Evolutionary conservation across 257 asterid genomes (phyloP), one percentile per base, ranked within the genome.

Genomic region (Solanum raphanifolium): DNA sequence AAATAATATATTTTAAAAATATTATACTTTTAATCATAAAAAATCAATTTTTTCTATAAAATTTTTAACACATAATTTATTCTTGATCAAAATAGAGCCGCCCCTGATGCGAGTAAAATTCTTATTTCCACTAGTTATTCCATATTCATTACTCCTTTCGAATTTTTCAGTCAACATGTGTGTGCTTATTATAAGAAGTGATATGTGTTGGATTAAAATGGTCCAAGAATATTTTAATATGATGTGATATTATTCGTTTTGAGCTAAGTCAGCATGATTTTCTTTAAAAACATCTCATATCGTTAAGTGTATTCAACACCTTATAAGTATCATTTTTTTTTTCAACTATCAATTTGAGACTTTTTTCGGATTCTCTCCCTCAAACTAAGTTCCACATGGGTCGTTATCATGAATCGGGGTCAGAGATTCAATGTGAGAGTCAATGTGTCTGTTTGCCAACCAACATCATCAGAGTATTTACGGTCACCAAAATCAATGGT

Each of bases 191-290:
- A 75, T 75, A 32, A 16, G 78, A 10, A 36, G 48, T 36, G 32
- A 15, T 36, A 34, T 73, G 18, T 13, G 36, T 68, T 66, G 73
- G 73, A 15, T 25, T 66, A 66, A 12, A 66, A 66, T 66, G 73
- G 73, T 25, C 7, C 4, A 11, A 65, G 9, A 41, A 41, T 43
- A 43, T 43, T 43, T 13, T 66, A 13, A 69, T 69, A 69, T 13
- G 1, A 13, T 13, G 6, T 69, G 38, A 69, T 31, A 29, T 13
- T 69, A 18, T 29, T 7, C 1, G 1, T 0, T 15, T 69, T 13
- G n/a, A 8, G 0, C 9, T 13, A 29, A 29, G 2, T 29, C 9
- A 3, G 0, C 20, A 2, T 3, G 13, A 6, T 31, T 69, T 69
- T 69, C 6, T 29, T 3, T 4, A 0, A 15, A 69, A 15, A 4